Conservation (phyloP, 768 basidiomycete species). For the Macrolepiota dolichaula region DNA sequence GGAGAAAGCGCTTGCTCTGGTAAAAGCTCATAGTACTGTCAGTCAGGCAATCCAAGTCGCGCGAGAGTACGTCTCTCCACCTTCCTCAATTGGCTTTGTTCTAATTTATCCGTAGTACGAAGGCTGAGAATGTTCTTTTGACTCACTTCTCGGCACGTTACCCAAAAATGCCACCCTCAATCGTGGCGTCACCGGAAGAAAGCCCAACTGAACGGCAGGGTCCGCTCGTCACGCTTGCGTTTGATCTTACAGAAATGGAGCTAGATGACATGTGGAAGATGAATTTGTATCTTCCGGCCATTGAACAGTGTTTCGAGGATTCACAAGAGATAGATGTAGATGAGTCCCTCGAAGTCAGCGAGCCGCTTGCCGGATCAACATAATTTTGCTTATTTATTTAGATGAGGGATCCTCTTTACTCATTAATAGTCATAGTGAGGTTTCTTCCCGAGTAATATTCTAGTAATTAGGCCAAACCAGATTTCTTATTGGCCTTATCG, state of each 20-base stretch:
- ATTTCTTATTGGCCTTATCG: too few species aligned
- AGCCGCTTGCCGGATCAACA: conserved; percentile 11
- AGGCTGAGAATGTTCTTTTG: conserved; percentile 78
- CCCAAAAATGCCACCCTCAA: conserved; percentile 74
- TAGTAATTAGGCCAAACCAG: background rate
- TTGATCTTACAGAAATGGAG: conserved; percentile 72
- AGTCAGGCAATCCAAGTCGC: conserved; percentile 84
- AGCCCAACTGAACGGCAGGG: conserved; percentile 11
- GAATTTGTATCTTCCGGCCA: conserved; percentile 66
- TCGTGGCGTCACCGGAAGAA: conserved; percentile 19
- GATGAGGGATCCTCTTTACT: background rate
- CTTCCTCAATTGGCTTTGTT: background rate
- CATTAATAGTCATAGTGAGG: background rate
- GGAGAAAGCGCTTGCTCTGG: conserved; percentile 63
- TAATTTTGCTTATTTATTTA: background rate
- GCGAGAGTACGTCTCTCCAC: conserved; percentile 48
- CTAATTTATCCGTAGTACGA: conserved; percentile 55
- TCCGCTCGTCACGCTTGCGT: conserved; percentile 68
- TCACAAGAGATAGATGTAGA: conserved; percentile 48
- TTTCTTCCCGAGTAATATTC: background rate
- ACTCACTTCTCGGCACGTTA: conserved; percentile 96
- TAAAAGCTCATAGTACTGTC: conserved; percentile 88
- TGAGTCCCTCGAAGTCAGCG: conserved; percentile 19
- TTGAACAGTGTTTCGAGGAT: conserved; percentile 61
- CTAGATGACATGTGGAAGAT: conserved; percentile 87